Evolutionary conservation across 2,329 filamentous ascomycete species (phyloP).

Genomic region (Beauveria sp.): DNA sequence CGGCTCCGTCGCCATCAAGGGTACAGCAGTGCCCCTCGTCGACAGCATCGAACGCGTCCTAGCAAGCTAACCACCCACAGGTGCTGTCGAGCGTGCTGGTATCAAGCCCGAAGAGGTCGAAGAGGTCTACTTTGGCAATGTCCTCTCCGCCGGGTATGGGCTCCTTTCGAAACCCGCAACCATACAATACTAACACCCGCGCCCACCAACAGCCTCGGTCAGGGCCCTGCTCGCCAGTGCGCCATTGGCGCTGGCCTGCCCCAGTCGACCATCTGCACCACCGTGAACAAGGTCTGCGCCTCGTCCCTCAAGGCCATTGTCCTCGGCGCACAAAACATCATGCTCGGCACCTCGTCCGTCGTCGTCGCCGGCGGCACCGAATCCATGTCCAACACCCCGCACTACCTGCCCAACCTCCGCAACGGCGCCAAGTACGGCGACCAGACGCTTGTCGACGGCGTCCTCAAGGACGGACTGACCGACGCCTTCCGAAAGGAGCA

Average conservation of each 20-base stretch:
- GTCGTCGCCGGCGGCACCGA: conserved; percentile 92
- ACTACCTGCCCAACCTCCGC: conserved; percentile 86
- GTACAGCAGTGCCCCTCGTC: conserved; percentile 37
- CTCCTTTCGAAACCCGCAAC: neutral
- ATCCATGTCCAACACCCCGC: conserved; percentile 96
- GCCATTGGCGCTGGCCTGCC: conserved; percentile 81
- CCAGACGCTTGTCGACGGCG: conserved; percentile 78
- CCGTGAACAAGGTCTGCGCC: conserved; percentile 98
- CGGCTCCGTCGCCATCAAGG: conserved; percentile 86
- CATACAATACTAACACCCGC: neutral
- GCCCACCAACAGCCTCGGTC: conserved; percentile 61
- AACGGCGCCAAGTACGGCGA: conserved; percentile 90
- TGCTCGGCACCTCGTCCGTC: conserved; percentile 87
- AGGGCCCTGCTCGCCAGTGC: conserved; percentile 93
- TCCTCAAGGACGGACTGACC: conserved; percentile 89
- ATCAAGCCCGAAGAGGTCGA: conserved; percentile 86
- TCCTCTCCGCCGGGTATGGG: conserved; percentile 84
- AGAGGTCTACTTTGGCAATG: conserved; percentile 97
- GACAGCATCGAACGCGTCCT: neutral
- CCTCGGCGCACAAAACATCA: conserved; percentile 91
- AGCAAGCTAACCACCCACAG: conserved; percentile 28
- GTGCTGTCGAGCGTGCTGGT: conserved; percentile 76
- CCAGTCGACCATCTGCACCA: conserved; percentile 75
- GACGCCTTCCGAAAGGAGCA: conserved; percentile 95
- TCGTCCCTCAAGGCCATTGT: conserved; percentile 92